Evolutionary conservation across 352 stramenopile genomes (phyloP), one percentile per base, ranked within the genome.

Genomic region (Globisporangium splendens): DNA sequence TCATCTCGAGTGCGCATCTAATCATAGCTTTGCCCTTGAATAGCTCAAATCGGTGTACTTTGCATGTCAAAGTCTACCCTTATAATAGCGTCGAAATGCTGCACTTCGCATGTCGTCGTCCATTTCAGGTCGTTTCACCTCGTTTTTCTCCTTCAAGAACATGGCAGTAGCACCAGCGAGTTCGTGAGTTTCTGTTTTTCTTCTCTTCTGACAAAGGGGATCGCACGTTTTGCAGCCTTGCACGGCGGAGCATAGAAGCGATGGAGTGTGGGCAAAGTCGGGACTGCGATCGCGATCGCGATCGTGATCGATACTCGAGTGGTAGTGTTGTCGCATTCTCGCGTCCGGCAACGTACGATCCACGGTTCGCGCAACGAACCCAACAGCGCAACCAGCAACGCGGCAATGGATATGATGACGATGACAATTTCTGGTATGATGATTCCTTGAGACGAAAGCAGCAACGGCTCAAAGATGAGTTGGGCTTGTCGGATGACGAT

Each of bases 281-380:
- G 15, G 61, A 63, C 11, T 61, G 71, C 54, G 46, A 52, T 28
- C 51, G 56, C 12, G 70, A 63, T 3, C 38, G 50, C 1, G 46
- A 59, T 1, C 42, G 21, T 18, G 56, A 60, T 24, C 49, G 54
- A 50, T 28, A 52, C 15, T 22, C 28, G 22, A 62, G 13, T 53
- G 39, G 22, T 44, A 39, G 39, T 42, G 39, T 39, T 35, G 73
- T 86, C 17, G 73, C 79, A 7, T 93, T 95, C 57, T 93, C 83
- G n/a, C 78, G 86, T 3, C 83, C 82, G 21, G 81, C 82, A 21
- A 93, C 83, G 54, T 95, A 95, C 60, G 85, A 93, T 35, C 82
- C 80, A n/a, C 70, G 71, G 0, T 72, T 93, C 15, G 82, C 79
- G 2, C 80, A 89, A 52, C 70, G 78, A 46, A 80, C 79, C 1